phyloP scores from a whole-genome alignment of 176 grass and related monocot genomes.

The Avena eriantha region DNA sequence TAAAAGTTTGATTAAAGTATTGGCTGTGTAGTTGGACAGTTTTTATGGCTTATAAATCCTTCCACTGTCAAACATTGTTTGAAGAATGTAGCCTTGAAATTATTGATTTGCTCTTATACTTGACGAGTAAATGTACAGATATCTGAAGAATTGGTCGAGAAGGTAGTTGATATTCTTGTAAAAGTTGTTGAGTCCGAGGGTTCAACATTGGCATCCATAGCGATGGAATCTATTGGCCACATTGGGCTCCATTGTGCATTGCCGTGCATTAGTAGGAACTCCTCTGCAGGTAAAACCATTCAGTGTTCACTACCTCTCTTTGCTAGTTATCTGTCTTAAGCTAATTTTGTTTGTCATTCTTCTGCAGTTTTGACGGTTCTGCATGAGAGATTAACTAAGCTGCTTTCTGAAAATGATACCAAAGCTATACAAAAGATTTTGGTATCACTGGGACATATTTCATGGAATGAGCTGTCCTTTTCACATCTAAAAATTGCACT shows the following conservation, averaged over 20 bases:
- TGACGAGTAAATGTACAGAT: constrained; percentile 59
- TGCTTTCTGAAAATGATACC: constrained; percentile 91
- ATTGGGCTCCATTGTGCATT: constrained; percentile 71
- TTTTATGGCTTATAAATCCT: constrained; percentile 14
- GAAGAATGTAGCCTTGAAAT: constrained; percentile 31
- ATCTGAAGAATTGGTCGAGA: constrained; percentile 60
- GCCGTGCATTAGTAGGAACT: constrained; percentile 59
- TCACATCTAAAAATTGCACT: constrained; percentile 67
- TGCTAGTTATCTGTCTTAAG: constrained; percentile 34
- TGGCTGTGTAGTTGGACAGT: background rate
- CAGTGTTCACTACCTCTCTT: constrained; percentile 18
- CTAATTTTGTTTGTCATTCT: constrained; percentile 47
- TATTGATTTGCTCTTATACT: constrained; percentile 26
- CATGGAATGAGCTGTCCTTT: constrained; percentile 88
- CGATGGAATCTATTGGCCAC: constrained; percentile 96
- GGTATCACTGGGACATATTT: constrained; percentile 89
- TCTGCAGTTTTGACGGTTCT: constrained; percentile 69
- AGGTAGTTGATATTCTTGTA: constrained; percentile 66
- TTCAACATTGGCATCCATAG: constrained; percentile 62
- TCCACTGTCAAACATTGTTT: background rate
- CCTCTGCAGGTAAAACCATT: constrained; percentile 59
- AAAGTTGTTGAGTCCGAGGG: constrained; percentile 78
- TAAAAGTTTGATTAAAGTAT: constrained; percentile 23
- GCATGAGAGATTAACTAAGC: constrained; percentile 66
- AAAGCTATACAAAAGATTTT: constrained; percentile 92